Evolutionary conservation across 305 asterid genomes (phyloP).

Genomic region (Fraxinus velutina): DNA sequence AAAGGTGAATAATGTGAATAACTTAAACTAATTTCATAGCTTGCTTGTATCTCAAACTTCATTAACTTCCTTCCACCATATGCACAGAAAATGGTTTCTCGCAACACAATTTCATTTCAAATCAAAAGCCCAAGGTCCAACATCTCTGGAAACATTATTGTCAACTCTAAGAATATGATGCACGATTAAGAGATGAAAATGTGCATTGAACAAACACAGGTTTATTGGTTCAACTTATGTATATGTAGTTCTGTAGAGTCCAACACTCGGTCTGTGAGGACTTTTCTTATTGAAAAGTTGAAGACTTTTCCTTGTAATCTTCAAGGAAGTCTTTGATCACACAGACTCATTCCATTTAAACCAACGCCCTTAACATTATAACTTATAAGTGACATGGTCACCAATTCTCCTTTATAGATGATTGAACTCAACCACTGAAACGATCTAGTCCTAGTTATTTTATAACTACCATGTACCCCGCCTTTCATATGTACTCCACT

Average conservation of each 20-base stretch:
- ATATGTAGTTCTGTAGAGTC: neutral
- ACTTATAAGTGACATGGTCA: neutral
- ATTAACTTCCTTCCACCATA: constrained; percentile 1
- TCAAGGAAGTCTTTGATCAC: neutral
- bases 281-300: neutral
- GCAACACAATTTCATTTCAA: neutral
- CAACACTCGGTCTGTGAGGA: neutral
- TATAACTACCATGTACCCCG: neutral
- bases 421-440: neutral
- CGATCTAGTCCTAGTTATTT: neutral
- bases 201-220: neutral
- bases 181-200: neutral
- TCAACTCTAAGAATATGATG: neutral
- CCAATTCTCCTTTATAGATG: neutral
- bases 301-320: neutral
- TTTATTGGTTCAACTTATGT: neutral
- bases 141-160: neutral
- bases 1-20: neutral
- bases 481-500: neutral
- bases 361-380: neutral
- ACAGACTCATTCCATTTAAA: neutral
- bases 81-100: neutral
- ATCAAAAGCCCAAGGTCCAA: neutral
- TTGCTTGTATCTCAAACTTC: neutral
- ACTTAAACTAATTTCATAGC: constrained; percentile 4